Evolutionary conservation across 208 protist genomes (phyloP).

Genomic region (Tritrichomonas foetus): DNA sequence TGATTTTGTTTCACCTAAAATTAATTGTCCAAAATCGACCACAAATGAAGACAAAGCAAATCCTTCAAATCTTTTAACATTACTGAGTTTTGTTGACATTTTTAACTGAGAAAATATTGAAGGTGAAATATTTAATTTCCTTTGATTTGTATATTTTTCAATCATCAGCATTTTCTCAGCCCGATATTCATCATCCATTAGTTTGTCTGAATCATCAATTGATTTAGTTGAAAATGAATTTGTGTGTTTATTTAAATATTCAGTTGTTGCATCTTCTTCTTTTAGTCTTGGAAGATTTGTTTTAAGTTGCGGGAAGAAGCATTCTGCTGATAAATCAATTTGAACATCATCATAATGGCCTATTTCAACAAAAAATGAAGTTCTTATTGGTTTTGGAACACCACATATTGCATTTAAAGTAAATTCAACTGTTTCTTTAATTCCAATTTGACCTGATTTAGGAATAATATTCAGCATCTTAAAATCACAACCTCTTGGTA

Average conservation of each 20-base stretch:
- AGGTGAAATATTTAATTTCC: not conserved
- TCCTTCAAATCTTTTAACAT: not conserved
- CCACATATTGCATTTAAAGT: not conserved
- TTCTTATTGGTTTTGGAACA: not conserved
- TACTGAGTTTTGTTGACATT: too few species aligned
- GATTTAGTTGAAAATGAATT: not conserved
- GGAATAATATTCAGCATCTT: not conserved
- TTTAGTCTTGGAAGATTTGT: not conserved
- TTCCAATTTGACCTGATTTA: not conserved
- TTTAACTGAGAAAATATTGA: not conserved
- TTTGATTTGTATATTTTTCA: not conserved
- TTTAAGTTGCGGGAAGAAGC: not conserved
- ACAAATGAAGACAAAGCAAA: not conserved
- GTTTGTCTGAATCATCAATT: not conserved
- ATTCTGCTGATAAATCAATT: not conserved
- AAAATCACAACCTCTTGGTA: not conserved
- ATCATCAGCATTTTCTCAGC: not conserved
- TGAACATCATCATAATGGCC: not conserved
- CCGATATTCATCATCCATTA: not conserved
- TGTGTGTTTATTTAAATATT: not conserved
- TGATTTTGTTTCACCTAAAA: not conserved
- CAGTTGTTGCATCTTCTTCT: constrained; percentile 3
- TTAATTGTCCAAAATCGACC: not conserved
- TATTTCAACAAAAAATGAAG: constrained; percentile 30
- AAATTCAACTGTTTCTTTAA: not conserved